Conservation (phyloP, 768 basidiomycete genomes). For the Inosperma sp. region DNA sequence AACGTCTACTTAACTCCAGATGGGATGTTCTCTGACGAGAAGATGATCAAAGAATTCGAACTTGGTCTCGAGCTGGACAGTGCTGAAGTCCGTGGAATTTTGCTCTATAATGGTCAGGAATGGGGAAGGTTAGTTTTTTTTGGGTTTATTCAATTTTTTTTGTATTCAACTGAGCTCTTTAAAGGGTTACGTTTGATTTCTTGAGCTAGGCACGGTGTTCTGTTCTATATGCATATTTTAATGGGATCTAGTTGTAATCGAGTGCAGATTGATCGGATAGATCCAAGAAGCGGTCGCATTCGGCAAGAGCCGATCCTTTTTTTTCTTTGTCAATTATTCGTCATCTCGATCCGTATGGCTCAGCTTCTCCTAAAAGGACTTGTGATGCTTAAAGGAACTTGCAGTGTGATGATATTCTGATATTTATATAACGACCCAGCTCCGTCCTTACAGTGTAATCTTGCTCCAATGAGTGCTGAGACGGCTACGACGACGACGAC, state of each 20-base stretch:
- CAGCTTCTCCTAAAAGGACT: not conserved
- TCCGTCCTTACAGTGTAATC: no score
- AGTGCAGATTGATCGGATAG: not conserved
- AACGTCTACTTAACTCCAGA: constrained; percentile 1
- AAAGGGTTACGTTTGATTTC: constrained; percentile 48
- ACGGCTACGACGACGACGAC: no score
- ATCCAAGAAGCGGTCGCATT: not conserved
- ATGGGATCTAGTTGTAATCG: constrained; percentile 5
- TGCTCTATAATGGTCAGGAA: constrained; percentile 70
- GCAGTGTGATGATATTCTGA: no score
- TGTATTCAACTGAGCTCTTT: constrained; percentile 13
- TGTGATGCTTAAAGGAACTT: no score
- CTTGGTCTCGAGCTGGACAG: constrained; percentile 81
- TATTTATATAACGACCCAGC: constrained; percentile 7
- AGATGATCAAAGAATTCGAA: constrained; percentile 54
- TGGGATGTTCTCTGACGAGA: constrained; percentile 3
- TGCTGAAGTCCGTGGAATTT: constrained; percentile 78
- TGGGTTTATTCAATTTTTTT: constrained; percentile 2
- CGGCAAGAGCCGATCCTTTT: constrained; percentile 5
- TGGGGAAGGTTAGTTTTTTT: constrained; percentile 63
- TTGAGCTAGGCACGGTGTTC: constrained; percentile 27
- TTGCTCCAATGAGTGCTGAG: no score
- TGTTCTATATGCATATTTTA: constrained; percentile 5
- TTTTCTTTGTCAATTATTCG: not conserved
- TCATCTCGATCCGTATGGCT: no score